These are phyloP conservation scores for Phylloporus arenicola DNA, from an alignment of 768 basidiomycete genomes.

Conservation along the genomic window DNA sequence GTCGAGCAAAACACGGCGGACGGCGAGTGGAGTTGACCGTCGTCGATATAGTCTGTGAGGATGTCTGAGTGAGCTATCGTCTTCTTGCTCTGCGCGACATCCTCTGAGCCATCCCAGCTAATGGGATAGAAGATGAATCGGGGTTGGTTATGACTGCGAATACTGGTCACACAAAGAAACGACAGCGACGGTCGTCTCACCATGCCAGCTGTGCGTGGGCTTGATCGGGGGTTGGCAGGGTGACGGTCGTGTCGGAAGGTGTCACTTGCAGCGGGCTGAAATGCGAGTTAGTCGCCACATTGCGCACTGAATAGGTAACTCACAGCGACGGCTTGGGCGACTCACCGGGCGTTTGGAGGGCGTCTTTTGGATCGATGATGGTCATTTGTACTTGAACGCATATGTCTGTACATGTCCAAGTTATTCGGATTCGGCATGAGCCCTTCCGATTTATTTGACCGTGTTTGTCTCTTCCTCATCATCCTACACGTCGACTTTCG, in stretches of 20 bases:
- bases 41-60: slow-evolving; percentile 12
- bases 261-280: slow-evolving; percentile 7
- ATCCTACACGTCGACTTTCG: slow-evolving; percentile 24
- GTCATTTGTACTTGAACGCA: neutral
- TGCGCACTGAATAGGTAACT: neutral
- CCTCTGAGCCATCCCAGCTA: slow-evolving; percentile 21
- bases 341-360: neutral
- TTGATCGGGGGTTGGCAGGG: slow-evolving; percentile 25
- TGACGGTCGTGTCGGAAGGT: slow-evolving; percentile 23
- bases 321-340: neutral
- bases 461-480: slow-evolving; percentile 14
- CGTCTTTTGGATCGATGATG: neutral
- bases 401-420: neutral
- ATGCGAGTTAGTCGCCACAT: neutral
- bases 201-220: slow-evolving; percentile 13
- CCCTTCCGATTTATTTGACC: slow-evolving; percentile 11
- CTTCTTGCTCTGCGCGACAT: slow-evolving; percentile 18
- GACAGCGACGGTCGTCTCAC: slow-evolving; percentile 1
- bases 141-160: slow-evolving; percentile 12
- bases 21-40: slow-evolving; percentile 33
- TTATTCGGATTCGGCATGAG: neutral
- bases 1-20: slow-evolving; percentile 16
- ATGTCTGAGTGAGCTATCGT: neutral
- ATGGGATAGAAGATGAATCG: slow-evolving; percentile 26
- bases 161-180: neutral